Base-by-base conservation (phyloP, 768 basidiomycete genomes). In the Phaeotremella fagi region DNA sequence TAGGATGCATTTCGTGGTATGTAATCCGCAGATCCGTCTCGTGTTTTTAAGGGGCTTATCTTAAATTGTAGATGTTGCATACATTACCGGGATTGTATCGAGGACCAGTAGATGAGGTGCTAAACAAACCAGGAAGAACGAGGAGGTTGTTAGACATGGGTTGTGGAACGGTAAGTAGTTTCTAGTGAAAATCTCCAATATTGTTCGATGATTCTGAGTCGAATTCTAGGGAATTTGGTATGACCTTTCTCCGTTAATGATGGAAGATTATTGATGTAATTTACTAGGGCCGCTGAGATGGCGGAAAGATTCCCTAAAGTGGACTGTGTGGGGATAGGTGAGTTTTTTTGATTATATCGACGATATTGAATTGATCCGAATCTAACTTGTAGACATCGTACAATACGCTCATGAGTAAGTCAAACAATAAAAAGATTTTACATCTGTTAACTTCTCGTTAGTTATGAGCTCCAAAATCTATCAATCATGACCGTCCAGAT, bases 281-380 rank as follows among this genome's bases (percentile, higher is more conserved):
- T 4, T 20, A 11, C n/a, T 43, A 58, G 56, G 56, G 7, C 43
- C 1, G 45, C 45, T 26, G 56, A 58, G 25, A 58, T 58, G 56
- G 56, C 56, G 3, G 56, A 58, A 23, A 26, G 45, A 0, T 58
- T 52, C 23, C 56, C 51, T 4, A 36, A 53, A 7, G 51, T 53
- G 9, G 56, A 58, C 26, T 58, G 56, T 22, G 46, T 58, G 1
- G 56, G 56, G 3, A 49, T 58, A 4, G 56, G 56, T 58, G 25
- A 41, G 56, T 36, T 7, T 41, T 12, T 41, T 7, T n/a, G n/a
- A n/a, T n/a, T n/a, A n/a, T n/a, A n/a, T n/a, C n/a, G n/a, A n/a
- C n/a, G n/a, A n/a, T n/a, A n/a, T n/a, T n/a, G n/a, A n/a, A 33
- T 16, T 33, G 9, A 33, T 33, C 31, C 9, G 16, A 33, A 33